Percentiles rank a stretch among this genome's conserved stretches.
Evolutionary conservation across 2,329 filamentous ascomycete species (phyloP).

Genomic region (Scolecobasidium constrictum): DNA sequence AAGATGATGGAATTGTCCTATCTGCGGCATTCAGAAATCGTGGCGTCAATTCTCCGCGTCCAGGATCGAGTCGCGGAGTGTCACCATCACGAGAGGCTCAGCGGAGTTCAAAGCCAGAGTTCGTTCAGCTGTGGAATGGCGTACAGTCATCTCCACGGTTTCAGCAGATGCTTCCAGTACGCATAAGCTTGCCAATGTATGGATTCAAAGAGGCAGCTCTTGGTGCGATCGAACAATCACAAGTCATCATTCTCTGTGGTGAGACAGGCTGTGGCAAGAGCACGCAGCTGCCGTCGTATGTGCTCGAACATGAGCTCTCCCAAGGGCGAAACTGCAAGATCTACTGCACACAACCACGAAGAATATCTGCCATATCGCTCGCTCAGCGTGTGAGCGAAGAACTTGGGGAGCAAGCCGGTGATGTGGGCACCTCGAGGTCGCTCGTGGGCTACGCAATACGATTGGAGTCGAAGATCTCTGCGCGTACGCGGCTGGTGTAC

Average conservation of each 20-base stretch:
- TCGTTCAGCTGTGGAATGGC: slow-evolving; percentile 40
- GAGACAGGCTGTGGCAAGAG: slow-evolving; percentile 97
- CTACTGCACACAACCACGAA: slow-evolving; percentile 87
- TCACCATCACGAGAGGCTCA: slow-evolving; percentile 13
- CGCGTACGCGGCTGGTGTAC: slow-evolving; percentile 76
- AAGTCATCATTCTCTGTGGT: slow-evolving; percentile 87
- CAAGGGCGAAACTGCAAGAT: slow-evolving; percentile 78
- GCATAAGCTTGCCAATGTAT: slow-evolving; percentile 84
- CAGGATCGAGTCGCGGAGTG: slow-evolving; percentile 20
- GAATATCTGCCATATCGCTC: slow-evolving; percentile 92
- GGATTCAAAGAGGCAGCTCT: slow-evolving; percentile 70
- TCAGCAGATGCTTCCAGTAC: slow-evolving; percentile 65
- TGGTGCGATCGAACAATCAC: slow-evolving; percentile 63
- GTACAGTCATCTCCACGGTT: slow-evolving; percentile 47
- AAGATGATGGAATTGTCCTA: slow-evolving; percentile 50
- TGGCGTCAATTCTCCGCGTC: slow-evolving; percentile 11
- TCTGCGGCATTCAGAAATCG: slow-evolving; percentile 59
- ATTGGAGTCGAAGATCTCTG: slow-evolving; percentile 74
- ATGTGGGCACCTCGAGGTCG: slow-evolving; percentile 72
- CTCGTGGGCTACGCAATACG: slow-evolving; percentile 92
- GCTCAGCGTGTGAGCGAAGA: slow-evolving; percentile 91
- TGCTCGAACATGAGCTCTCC: slow-evolving; percentile 78
- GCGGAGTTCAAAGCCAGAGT: slow-evolving; percentile 22
- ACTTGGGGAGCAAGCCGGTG: slow-evolving; percentile 71
- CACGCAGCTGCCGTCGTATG: slow-evolving; percentile 90